Evolutionary conservation across 805 yeast species (phyloP).

Genomic region (Candida boleticola): DNA sequence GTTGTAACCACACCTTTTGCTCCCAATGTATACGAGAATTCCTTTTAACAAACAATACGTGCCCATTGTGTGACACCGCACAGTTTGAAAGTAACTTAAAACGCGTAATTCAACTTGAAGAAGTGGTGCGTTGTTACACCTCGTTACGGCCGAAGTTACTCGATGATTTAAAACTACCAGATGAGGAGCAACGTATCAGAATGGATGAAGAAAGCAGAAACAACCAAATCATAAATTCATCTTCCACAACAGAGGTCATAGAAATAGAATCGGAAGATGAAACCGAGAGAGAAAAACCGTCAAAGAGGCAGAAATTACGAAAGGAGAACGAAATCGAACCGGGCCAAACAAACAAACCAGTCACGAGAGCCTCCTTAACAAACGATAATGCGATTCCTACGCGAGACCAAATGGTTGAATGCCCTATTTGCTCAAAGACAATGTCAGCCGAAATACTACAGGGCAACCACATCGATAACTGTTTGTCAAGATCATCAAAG

Average conservation of each 20-base stretch:
- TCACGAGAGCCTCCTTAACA: slow-evolving; percentile 11
- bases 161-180: slow-evolving; percentile 21
- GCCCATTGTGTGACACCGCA: slow-evolving; percentile 78
- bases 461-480: slow-evolving; percentile 58
- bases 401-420: slow-evolving; percentile 40
- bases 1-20: slow-evolving; percentile 89
- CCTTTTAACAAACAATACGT: slow-evolving; percentile 54
- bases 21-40: slow-evolving; percentile 80
- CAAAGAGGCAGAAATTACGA: slow-evolving; percentile 2
- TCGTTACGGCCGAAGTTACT: slow-evolving; percentile 40
- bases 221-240: not conserved
- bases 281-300: slow-evolving; percentile 1
- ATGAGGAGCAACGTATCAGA: slow-evolving; percentile 5
- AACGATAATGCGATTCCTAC: slow-evolving; percentile 16
- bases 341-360: not conserved
- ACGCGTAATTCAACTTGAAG: slow-evolving; percentile 70
- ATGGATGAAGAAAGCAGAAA: slow-evolving; percentile 1
- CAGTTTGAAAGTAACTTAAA: slow-evolving; percentile 67
- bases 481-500: slow-evolving; percentile 40
- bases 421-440: slow-evolving; percentile 64
- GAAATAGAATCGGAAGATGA: slow-evolving; percentile 24
- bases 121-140: slow-evolving; percentile 54
- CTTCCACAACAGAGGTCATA: slow-evolving; percentile 16
- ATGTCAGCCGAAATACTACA: slow-evolving; percentile 59
- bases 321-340: not conserved